phyloP scores from a whole-genome alignment of 2,329 filamentous ascomycete genomes.

The Cytospora paraplurivora region DNA sequence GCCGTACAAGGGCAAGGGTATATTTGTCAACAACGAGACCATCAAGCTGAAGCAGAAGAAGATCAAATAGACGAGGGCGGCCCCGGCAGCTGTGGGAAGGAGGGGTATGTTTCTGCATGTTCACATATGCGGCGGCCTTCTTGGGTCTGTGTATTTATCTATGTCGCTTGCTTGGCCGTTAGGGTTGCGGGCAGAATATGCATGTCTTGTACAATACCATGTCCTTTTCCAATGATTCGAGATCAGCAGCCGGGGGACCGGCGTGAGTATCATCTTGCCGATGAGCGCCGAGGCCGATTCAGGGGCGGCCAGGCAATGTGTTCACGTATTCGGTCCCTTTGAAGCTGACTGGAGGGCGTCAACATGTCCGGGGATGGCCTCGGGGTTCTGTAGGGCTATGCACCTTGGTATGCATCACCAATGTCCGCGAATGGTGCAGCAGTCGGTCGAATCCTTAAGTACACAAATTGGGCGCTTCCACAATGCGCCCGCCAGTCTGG shows the following conservation, averaged over 20 bases:
- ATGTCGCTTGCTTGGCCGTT: slow-evolving; percentile 4
- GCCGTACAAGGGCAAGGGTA: slow-evolving; percentile 99
- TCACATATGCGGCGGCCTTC: background rate
- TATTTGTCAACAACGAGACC: slow-evolving; percentile 96
- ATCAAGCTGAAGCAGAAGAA: slow-evolving; percentile 99
- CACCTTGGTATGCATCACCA: background rate
- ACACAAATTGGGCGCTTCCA: background rate
- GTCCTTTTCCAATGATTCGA: background rate
- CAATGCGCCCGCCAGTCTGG: background rate
- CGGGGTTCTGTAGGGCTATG: background rate
- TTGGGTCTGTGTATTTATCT: slow-evolving; percentile 28
- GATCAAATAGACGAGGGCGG: slow-evolving; percentile 67
- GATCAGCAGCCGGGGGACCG: background rate
- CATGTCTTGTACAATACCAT: slow-evolving; percentile 14
- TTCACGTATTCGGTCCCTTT: background rate
- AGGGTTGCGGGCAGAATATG: background rate
- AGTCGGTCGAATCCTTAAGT: background rate
- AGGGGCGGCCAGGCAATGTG: background rate
- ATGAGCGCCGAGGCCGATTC: background rate
- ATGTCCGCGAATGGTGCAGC: slow-evolving; percentile 9
- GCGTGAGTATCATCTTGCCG: background rate
- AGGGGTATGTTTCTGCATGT: background rate
- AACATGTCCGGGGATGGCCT: background rate
- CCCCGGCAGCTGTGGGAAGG: background rate
- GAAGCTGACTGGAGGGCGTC: background rate